These are phyloP conservation scores for Dactylellina drechsleri DNA, from an alignment of 2,329 filamentous ascomycete species.

Conservation along the genomic window DNA sequence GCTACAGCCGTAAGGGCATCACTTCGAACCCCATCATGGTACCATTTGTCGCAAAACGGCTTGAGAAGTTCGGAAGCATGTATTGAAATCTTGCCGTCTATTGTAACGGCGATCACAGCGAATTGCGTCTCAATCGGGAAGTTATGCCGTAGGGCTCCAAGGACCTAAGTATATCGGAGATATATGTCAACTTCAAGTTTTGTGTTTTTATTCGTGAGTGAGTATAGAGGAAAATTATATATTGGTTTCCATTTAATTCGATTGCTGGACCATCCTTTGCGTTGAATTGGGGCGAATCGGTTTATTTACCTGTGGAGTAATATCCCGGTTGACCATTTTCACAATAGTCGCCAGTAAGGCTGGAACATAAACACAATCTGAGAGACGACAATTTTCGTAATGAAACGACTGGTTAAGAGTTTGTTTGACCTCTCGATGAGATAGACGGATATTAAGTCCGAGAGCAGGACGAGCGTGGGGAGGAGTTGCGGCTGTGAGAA, in stretches of 20 bases:
- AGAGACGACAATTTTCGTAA: background rate
- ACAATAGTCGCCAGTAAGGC: background rate
- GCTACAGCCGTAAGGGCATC: conserved; percentile 51
- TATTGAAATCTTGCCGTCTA: conserved; percentile 55
- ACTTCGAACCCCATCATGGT: conserved; percentile 56
- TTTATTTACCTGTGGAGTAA: conserved; percentile 35
- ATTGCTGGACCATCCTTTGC: too few relatives aligned
- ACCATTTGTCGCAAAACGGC: conserved; percentile 56
- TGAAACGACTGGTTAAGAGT: too few relatives aligned
- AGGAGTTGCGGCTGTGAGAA: background rate
- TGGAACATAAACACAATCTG: background rate
- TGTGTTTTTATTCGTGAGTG: too few relatives aligned
- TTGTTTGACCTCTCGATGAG: too few relatives aligned
- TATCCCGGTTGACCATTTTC: conserved; percentile 38
- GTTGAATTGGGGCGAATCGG: background rate
- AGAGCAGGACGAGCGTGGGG: too few relatives aligned
- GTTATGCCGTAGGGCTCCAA: conserved; percentile 30
- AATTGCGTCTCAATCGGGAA: conserved; percentile 56
- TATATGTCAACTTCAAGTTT: background rate
- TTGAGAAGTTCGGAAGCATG: conserved; percentile 56
- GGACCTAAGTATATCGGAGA: conserved; percentile 23
- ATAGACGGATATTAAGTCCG: too few relatives aligned
- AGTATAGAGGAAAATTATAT: too few relatives aligned
- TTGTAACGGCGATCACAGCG: conserved; percentile 57
- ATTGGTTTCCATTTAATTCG: too few relatives aligned